Evolutionary conservation across 768 basidiomycete genomes (phyloP).

Genomic region (Strobilomyces dryophilus): DNA sequence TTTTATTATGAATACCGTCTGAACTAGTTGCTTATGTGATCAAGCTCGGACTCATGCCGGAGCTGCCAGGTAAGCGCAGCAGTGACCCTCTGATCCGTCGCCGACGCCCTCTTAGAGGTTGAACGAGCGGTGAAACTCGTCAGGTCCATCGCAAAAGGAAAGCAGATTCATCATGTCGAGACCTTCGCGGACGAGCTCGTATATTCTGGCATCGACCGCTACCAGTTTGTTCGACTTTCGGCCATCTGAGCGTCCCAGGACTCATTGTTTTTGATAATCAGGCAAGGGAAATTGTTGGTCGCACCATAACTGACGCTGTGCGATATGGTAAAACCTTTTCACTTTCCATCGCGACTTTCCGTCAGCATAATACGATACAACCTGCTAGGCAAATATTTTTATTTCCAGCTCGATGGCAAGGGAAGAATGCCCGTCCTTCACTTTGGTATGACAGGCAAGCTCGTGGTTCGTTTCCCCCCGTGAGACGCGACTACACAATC

Average conservation of each 20-base stretch:
- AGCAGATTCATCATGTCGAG: constrained; percentile 52
- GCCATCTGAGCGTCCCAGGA: background rate
- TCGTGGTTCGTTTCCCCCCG: constrained; percentile 43
- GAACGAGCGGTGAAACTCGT: constrained; percentile 61
- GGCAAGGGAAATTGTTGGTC: constrained; percentile 51
- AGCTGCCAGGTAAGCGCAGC: constrained; percentile 34
- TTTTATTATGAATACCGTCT: constrained; percentile 1
- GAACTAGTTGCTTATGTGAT: background rate
- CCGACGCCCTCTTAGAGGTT: constrained; percentile 42
- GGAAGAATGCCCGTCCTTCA: constrained; percentile 69
- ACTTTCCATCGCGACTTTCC: background rate
- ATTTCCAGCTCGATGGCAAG: constrained; percentile 55
- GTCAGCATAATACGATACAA: background rate
- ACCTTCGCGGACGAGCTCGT: constrained; percentile 60
- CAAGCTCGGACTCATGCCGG: background rate
- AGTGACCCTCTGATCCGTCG: background rate
- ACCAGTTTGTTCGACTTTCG: constrained; percentile 53
- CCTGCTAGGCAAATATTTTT: constrained; percentile 57
- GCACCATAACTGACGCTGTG: constrained; percentile 43
- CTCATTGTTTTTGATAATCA: constrained; percentile 25
- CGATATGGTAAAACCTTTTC: constrained; percentile 46
- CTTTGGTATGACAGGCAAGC: constrained; percentile 86
- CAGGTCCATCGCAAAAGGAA: constrained; percentile 46
- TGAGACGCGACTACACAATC: background rate
- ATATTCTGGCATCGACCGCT: constrained; percentile 51